Conservation (phyloP, 768 basidiomycete genomes). For the Calocybe cyanea region DNA sequence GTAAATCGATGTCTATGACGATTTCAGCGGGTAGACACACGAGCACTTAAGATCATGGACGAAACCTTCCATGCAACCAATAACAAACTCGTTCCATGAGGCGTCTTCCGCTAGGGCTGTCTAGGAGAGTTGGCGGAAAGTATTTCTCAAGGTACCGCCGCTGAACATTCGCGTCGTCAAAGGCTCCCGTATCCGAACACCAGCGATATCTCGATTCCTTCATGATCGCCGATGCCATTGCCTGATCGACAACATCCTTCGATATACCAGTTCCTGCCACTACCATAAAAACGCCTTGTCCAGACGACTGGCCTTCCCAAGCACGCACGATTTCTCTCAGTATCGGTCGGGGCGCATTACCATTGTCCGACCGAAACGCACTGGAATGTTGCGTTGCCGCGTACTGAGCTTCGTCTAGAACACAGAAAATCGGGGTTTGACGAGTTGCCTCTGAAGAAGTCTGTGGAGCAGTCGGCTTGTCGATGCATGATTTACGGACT, state of each 20-base stretch:
- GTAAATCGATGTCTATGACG: slow-evolving; percentile 40
- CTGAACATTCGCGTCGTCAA: slow-evolving; percentile 30
- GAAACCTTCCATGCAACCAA: slow-evolving; percentile 43
- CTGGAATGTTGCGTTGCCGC: slow-evolving; percentile 34
- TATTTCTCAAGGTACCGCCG: slow-evolving; percentile 34
- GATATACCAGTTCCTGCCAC: slow-evolving; percentile 44
- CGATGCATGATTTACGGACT: slow-evolving; percentile 24
- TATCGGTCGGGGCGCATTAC: slow-evolving; percentile 31
- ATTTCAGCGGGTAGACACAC: slow-evolving; percentile 1
- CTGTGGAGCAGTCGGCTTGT: neutral
- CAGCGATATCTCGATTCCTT: slow-evolving; percentile 42
- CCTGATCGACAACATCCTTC: slow-evolving; percentile 40
- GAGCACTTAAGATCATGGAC: neutral
- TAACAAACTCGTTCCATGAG: slow-evolving; percentile 38
- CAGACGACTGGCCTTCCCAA: slow-evolving; percentile 35
- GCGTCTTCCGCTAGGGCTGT: slow-evolving; percentile 24
- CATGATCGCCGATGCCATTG: slow-evolving; percentile 44
- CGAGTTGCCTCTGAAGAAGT: slow-evolving; percentile 13
- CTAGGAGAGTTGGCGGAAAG: slow-evolving; percentile 28
- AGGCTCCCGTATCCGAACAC: slow-evolving; percentile 43
- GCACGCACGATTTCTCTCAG: slow-evolving; percentile 40
- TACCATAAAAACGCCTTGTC: slow-evolving; percentile 39
- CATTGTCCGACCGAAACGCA: slow-evolving; percentile 36
- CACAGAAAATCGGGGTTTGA: slow-evolving; percentile 37
- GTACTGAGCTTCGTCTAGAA: slow-evolving; percentile 43